Evolutionary conservation across 1,139 yeast species (phyloP).

Genomic region (Scheffersomyces quercinus): DNA sequence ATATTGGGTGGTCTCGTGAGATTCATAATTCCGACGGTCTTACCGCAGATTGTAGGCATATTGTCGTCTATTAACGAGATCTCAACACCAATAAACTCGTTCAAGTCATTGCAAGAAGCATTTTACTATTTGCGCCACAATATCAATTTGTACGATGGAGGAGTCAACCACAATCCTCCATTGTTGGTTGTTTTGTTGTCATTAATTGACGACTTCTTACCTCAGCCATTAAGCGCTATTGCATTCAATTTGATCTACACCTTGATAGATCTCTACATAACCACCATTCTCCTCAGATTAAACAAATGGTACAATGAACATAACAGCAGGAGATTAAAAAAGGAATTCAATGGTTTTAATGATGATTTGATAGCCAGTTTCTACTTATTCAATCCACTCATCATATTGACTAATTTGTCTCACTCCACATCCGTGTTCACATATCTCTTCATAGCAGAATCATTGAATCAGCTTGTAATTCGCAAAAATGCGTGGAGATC

Average conservation of each 20-base stretch:
- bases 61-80: slow-evolving; percentile 56
- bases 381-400: slow-evolving; percentile 80
- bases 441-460: slow-evolving; percentile 54
- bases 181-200: slow-evolving; percentile 56
- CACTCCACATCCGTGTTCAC: slow-evolving; percentile 67
- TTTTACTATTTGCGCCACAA: slow-evolving; percentile 62
- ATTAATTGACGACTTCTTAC: slow-evolving; percentile 30
- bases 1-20: slow-evolving; percentile 33
- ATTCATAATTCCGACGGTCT: slow-evolving; percentile 31
- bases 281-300: slow-evolving; percentile 40
- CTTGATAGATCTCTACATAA: slow-evolving; percentile 40
- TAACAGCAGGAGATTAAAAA: slow-evolving; percentile 22
- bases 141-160: slow-evolving; percentile 76
- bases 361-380: slow-evolving; percentile 56
- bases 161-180: slow-evolving; percentile 86
- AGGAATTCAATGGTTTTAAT: slow-evolving; percentile 23
- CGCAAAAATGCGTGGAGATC: slow-evolving; percentile 43
- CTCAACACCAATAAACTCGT: slow-evolving; percentile 78
- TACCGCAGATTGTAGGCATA: slow-evolving; percentile 31
- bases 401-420: slow-evolving; percentile 65
- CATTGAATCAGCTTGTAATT: slow-evolving; percentile 50
- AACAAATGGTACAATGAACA: slow-evolving; percentile 40
- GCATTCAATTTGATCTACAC: slow-evolving; percentile 40
- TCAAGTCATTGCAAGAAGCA: slow-evolving; percentile 73
- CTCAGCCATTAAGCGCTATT: slow-evolving; percentile 16